Conservation (phyloP, 306 rosid genomes). For the Canavalia ensiformis region DNA sequence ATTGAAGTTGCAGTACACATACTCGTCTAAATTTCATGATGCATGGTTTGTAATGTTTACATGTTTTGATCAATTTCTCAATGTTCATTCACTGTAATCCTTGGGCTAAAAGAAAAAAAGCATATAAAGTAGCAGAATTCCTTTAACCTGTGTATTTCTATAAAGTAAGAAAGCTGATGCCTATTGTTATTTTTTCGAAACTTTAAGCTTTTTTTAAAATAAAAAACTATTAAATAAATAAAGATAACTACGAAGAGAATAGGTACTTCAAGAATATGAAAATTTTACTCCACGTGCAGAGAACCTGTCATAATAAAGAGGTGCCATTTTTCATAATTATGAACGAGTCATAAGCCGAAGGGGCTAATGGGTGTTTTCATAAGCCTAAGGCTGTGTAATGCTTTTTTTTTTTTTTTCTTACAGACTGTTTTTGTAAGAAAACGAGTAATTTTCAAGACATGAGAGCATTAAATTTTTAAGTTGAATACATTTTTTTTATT, state of each 20-base stretch:
- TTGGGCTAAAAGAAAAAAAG: background rate
- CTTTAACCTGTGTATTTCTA: slow-evolving; percentile 5
- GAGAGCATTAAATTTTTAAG: background rate
- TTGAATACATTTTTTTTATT: background rate
- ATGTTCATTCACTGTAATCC: no score
- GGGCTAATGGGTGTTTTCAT: background rate
- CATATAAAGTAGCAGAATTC: slow-evolving; percentile 13
- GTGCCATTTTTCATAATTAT: background rate
- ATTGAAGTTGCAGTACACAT: slow-evolving; percentile 13
- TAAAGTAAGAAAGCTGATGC: no score
- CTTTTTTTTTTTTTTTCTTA: no score
- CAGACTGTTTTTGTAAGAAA: background rate
- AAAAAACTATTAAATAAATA: no score
- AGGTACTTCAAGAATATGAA: no score
- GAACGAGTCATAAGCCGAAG: slow-evolving; percentile 19
- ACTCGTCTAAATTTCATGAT: slow-evolving; percentile 12
- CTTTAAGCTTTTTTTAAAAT: no score
- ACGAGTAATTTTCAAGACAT: slow-evolving; percentile 1
- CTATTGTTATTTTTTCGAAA: no score
- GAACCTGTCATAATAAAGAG: background rate
- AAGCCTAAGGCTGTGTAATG: background rate
- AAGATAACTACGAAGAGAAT: no score
- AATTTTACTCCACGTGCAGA: background rate
- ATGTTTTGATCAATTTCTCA: no score
- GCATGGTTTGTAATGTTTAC: background rate